A percentile compares a stretch with the other conserved stretches of the same genome.
phyloP scores from a whole-genome alignment of 2,329 filamentous ascomycete species.

The Fonsecaea monophora region DNA sequence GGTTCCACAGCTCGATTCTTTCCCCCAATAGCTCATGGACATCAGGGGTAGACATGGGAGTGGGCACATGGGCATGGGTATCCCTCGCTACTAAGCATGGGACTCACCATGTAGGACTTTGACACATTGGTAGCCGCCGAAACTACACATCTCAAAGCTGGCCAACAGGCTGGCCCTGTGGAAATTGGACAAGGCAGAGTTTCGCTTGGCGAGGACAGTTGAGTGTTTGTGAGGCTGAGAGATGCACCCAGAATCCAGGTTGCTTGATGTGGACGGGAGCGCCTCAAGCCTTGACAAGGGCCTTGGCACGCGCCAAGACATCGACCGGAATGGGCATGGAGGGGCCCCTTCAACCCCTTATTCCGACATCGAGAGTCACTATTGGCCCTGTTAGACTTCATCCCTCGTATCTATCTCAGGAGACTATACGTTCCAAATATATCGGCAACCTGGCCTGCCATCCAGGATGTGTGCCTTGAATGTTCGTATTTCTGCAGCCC shows the following conservation, averaged over 20 bases:
- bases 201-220: not conserved
- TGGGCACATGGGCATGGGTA: not conserved
- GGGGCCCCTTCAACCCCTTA: not conserved
- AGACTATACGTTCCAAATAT: conserved; percentile 1
- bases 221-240: not conserved
- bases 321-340: not conserved
- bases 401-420: not conserved
- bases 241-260: not conserved
- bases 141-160: not conserved
- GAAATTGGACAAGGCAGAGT: conserved; percentile 6
- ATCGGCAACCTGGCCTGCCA: not conserved
- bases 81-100: not conserved
- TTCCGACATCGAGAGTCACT: not conserved
- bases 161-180: not conserved
- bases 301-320: not conserved
- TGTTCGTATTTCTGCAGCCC: conserved; percentile 4
- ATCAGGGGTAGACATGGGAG: not conserved
- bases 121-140: not conserved
- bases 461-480: not conserved
- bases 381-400: not conserved
- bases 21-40: not conserved
- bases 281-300: not conserved
- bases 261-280: not conserved
- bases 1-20: not conserved
- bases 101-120: not conserved